Conservation (phyloP, 2,329 filamentous ascomycete genomes). For the Cryoendolithus antarcticus region DNA sequence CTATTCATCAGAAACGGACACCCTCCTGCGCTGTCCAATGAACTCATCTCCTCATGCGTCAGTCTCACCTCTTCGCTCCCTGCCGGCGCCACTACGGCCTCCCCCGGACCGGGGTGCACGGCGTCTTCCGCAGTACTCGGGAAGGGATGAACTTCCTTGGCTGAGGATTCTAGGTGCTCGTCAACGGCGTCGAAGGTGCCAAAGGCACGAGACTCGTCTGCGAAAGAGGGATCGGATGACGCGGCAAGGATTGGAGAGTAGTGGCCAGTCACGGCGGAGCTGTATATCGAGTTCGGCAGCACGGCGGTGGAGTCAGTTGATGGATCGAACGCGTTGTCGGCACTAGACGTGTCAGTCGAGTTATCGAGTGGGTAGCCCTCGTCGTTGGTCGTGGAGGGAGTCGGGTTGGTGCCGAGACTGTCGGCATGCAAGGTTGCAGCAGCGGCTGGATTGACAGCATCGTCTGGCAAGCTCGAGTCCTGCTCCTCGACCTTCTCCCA, state of each 20-base stretch:
- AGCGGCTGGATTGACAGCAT: not conserved
- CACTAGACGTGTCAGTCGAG: no score
- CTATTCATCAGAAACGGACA: conserved; percentile 28
- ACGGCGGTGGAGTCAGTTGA: conserved; percentile 8
- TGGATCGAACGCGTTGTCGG: conserved; percentile 8
- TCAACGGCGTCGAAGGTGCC: conserved; percentile 19
- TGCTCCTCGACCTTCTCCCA: conserved; percentile 4
- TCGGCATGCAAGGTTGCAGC: not conserved
- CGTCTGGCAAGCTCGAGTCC: not conserved
- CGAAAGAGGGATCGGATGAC: not conserved
- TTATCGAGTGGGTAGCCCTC: no score
- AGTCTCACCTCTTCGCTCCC: conserved; percentile 21
- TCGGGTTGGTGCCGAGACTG: not conserved
- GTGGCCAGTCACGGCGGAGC: no score
- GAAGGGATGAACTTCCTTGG: conserved; percentile 23
- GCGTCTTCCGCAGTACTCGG: conserved; percentile 21
- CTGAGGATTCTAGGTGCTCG: conserved; percentile 17
- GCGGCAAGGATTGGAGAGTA: no score
- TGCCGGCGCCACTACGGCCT: conserved; percentile 24
- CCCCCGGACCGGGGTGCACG: conserved; percentile 21
- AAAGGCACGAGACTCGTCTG: conserved; percentile 13
- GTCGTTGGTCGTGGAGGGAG: no score
- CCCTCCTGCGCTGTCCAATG: conserved; percentile 15
- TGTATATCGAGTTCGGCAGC: no score
- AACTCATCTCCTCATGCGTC: conserved; percentile 28